A percentile compares a stretch with the other conserved stretches of the same genome.
Conservation (phyloP, 1,284 basidiomycete genomes). For the Vanrija humicola region DNA sequence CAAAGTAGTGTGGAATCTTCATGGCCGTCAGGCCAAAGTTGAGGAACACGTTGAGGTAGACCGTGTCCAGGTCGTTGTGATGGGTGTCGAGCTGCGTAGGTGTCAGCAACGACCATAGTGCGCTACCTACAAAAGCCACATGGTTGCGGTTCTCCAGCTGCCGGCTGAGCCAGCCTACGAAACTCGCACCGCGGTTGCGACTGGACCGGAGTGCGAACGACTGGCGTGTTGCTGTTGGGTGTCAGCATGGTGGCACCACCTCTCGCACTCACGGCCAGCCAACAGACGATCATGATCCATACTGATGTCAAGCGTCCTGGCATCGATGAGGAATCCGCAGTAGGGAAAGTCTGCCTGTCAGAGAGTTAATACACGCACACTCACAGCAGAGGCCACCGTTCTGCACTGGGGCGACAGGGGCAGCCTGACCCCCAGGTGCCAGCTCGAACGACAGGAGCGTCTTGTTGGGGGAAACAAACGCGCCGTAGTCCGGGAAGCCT, state of each 20-base stretch:
- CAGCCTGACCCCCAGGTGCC: constrained; percentile 20
- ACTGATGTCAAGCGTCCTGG: constrained; percentile 66
- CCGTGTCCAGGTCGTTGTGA: constrained; percentile 63
- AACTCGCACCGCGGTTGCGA: constrained; percentile 29
- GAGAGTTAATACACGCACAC: not conserved
- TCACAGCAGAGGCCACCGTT: constrained; percentile 14
- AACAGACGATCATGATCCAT: constrained; percentile 66
- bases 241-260: not conserved
- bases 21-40: constrained; percentile 79
- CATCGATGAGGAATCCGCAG: constrained; percentile 80
- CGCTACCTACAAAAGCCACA: constrained; percentile 42
- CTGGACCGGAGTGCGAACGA: constrained; percentile 41
- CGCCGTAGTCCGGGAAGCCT: constrained; percentile 90
- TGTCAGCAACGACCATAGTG: too few species aligned
- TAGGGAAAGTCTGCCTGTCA: constrained; percentile 70
- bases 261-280: constrained; percentile 54
- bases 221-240: constrained; percentile 36
- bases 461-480: constrained; percentile 81
- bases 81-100: constrained; percentile 58
- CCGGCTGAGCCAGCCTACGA: constrained; percentile 45
- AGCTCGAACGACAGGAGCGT: constrained; percentile 59
- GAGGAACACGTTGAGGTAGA: constrained; percentile 80
- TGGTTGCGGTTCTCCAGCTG: constrained; percentile 49
- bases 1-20: constrained; percentile 81
- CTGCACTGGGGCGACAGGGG: constrained; percentile 14